Evolutionary conservation across 1,139 yeast species (phyloP), one percentile per base, ranked within the genome.

Genomic region (Blastobotrys petasosporus): DNA sequence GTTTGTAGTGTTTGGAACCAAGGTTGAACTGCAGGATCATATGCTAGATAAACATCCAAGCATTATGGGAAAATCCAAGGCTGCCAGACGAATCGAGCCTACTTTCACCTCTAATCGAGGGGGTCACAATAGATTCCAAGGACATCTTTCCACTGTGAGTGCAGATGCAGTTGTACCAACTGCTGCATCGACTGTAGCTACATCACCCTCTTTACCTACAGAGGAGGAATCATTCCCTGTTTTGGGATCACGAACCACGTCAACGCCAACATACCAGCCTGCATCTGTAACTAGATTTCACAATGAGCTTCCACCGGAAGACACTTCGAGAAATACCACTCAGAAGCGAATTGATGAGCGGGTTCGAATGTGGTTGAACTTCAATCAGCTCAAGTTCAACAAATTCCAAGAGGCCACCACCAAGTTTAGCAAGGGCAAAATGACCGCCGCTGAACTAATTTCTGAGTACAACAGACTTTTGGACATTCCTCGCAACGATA

Each of bases 1-100:
- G 62, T 90, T 92, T 67, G 94, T 94, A 32, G 98, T 92, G 1
- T 92, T 92, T 61, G 76, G 82, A 29, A 92, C 88, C 54, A 94
- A 86, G 49, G 68, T 88, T 51, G 97, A 88, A 57, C 70, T 92
- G 44, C 82, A 86, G 43, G 94, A 94, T 1, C 98, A 92, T 64
- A 82, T 87, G 82, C 68, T 87, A 44, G 79, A 80, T 54, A 92
- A 84, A 53, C 98, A 92, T 64, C 83, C 90, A 3, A 77, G 78
- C 2, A 63, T 73, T 10, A 61, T 67, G 11, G 69, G 66, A 9
- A 58, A 50, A 12, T 55, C 58, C 3, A 54, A 54, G 41, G 53
- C 60, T 1, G 60, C 62, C 3, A 54, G 63, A 32, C 54, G 56
- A 11, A 53, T 59, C 13, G 64, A 62, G n/a, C 51, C 62, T 1